Base-by-base conservation (phyloP, 768 basidiomycete species). In the Boletales sp. region DNA sequence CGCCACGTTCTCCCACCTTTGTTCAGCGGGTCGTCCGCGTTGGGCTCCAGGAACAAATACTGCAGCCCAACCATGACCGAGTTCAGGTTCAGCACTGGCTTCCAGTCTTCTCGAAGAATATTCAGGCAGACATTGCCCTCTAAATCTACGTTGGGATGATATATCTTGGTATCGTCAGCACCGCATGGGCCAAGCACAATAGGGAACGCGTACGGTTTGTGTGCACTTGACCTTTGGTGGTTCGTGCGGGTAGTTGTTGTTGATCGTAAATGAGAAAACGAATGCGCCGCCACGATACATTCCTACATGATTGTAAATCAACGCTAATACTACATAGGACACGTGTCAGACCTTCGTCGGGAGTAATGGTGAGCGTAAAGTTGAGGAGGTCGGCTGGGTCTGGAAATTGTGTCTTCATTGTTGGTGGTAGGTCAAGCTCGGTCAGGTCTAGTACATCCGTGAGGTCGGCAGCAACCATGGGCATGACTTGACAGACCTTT, bases 61-160 rank as follows among this genome's bases (percentile, higher is more conserved):
- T 99, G 96, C 49, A 99, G 71, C 33, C 96, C 96, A 52, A 98
- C 91, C 92, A 98, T 95, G 56, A 99, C 92, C 30, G 94, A 91
- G 67, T 94, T 97, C 46, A 99, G 77, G 70, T 97, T 98, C 39
- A 99, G 76, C 4, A 99, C 96, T 6, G 96, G 96, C 65, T 99
- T 99, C 96, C 96, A 99, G 72, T 99, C 96, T 75, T 99, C 96
- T 66, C 96, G 84, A 51, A 98, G 80, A 66, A 98, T 97, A 72
- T 98, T 98, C 60, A 99, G 70, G 75, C 96, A 99, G 41, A 99
- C 95, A 59, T 98, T 98, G 40, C 96, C 96, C 66, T 97, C 93
- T 34, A 96, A 80, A 69, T 99, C 96, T 46, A 99, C 87, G 63
- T 99, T 99, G 1, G 96, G 96, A 67, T 99, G 96, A 69, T 99